Evolutionary conservation across 129 eudicot species (phyloP), one percentile per base, ranked within the genome.

Genomic region (Glebionis coronaria): DNA sequence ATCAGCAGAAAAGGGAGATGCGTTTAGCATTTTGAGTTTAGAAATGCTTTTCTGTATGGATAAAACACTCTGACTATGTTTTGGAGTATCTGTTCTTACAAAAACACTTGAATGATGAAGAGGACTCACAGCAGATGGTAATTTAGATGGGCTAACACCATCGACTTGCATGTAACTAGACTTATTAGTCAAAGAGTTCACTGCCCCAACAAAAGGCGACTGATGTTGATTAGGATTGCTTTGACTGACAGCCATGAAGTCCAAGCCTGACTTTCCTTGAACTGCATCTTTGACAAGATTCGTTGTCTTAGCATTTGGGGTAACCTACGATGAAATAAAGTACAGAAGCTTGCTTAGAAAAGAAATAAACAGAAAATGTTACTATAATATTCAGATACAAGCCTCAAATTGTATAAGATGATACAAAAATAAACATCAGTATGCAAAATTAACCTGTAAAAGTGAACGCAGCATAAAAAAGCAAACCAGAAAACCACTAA

Each of bases 21-120:
- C 81, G 16, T 82, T 81, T 44, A 88, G 90, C 56, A 65, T 56
- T 72, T 79, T 79, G 29, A 93, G 83, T 65, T 83, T 86, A 55
- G 95, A 88, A 69, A 93, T 89, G 85, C 98, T 86, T 82, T 77
- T 88, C 72, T 67, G 83, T 38, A 86, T 60, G 16, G 84, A 80
- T 63, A 86, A 74, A 68, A 77, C 46, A 51, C 82, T 79, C 52
- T 56, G 56, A 23, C 25, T 45, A 71, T 67, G 82, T 56, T 46
- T 61, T 31, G 18, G 50, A 23, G 38, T 63, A 56, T 69, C 85
- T n/a, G 73, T 70, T 35, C 74, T 56, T 57, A 31, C 31, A 51
- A 69, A 47, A 57, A 76, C 74, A 76, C 70, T 74, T 38, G 77
- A 45, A 70, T 71, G 56, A 16, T 50, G 68, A 44, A 47, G 31